Evolutionary conservation across 805 yeast genomes (phyloP), one percentile per base, ranked within the genome.

Genomic region (Suhomyces canberraensis): DNA sequence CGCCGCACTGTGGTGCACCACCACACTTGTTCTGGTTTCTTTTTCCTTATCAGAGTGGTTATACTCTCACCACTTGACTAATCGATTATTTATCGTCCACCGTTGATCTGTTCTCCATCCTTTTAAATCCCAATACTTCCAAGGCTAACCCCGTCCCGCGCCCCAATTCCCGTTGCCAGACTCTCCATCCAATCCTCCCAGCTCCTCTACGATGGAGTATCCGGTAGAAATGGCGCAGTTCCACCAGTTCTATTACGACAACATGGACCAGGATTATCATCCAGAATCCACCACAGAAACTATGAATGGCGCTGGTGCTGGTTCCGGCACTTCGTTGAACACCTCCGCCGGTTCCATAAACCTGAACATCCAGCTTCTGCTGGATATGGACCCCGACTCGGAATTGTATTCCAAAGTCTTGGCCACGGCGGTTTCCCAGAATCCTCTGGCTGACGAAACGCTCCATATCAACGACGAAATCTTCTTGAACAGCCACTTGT

Each of bases 381-480:
- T 31, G 26, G 34, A 31, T 17, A 13, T 24, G 24, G 29, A 25
- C 24, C 14, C 35, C 24, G 29, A 25, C 26, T 33, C 35, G 35
- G 35, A 25, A 14, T 13, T 25, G 29, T 25, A 33, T 24, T 16
- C 22, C 29, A 24, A 25, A 14, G 15, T 24, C 7, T 21, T 31
- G 24, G 29, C 35, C 16, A 8, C 35, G 11, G 19, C 29, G 8
- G 22, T 20, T 7, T 7, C 8, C 22, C 22, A 20, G 9, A 20
- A 20, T 9, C 8, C 22, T 20, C 8, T 20, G 7, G 22, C 9
- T 20, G 22, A n/a, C n/a, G n/a, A n/a, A n/a, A n/a, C n/a, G n/a
- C 37, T 34, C 35, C 35, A 32, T 25, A 31, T 34, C 33, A 34
- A 30, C 32, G 29, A 34, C 31, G 37, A 38, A 33, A 37, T 37